Base-by-base conservation (phyloP, 1,139 yeast genomes). In the Scheffersomyces cryptocercus region DNA sequence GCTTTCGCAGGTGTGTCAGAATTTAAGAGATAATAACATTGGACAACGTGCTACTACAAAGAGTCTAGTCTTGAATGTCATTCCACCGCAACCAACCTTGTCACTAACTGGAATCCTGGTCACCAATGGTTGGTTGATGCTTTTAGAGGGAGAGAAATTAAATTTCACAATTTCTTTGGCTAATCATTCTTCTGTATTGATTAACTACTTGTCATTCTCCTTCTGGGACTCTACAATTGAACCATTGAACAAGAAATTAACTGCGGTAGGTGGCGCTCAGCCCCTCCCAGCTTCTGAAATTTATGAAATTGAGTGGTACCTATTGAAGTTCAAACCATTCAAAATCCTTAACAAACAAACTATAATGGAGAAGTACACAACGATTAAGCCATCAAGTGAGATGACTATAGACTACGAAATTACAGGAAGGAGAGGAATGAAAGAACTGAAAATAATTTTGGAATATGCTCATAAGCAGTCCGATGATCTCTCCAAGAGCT, bases 181-280 rank as follows among this genome's bases (percentile, higher is more conserved):
- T 36, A 88, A 88, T 57, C 73, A 75, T 28, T 82, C 90, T 0
- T 59, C 64, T 11, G 81, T 82, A 10, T 56, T 72, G 1, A 81
- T 85, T 36, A 82, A 84, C 48, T 74, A 79, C 47, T 57, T 84
- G 28, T 71, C 82, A 6, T 83, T 86, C 51, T 77, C 84, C 8
- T 84, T 84, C 52, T 72, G 81, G 68, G 96, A 89, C 57, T 84
- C 95, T 1, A 85, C 95, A 0, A 77, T 81, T 6, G 90, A 83
- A 26, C 80, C 85, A 0, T 58, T 87, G 40, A 81, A 77, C 42
- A 59, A 59, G 58, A 73, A 48, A 68, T 52, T 64, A 42, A 55
- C 44, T 37, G 49, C 55, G 2, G 48, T 51, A 40, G 46, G 52
- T 14, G 57, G 60, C 1, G 50, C 46, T 38, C 77, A 70, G 47